phyloP scores from a whole-genome alignment of 1,284 basidiomycete species.

The Coniferiporia weirii region DNA sequence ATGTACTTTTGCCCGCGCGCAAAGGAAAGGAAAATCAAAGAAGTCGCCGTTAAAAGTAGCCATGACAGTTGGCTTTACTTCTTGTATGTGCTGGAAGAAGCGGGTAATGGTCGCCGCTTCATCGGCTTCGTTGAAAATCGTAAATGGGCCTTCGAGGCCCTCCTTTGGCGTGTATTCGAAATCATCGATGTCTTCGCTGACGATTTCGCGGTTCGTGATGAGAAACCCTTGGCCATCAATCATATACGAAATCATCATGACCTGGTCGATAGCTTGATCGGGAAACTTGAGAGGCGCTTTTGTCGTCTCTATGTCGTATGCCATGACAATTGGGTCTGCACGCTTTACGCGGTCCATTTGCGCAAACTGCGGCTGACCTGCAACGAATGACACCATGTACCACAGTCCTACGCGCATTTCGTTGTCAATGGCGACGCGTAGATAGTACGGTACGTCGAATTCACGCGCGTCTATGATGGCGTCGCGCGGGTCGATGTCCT shows the following conservation, averaged over 20 bases:
- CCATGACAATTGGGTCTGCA: slow-evolving; percentile 99
- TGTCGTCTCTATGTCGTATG: slow-evolving; percentile 98
- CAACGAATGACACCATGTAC: slow-evolving; percentile 86
- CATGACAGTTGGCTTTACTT: slow-evolving; percentile 93
- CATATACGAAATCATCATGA: slow-evolving; percentile 99
- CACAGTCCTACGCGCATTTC: slow-evolving; percentile 96
- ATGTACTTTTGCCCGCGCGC: slow-evolving; percentile 79
- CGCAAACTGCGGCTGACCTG: slow-evolving; percentile 75
- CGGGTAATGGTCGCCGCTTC: slow-evolving; percentile 81
- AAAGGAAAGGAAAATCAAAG: slow-evolving; percentile 99
- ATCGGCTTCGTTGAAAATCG: slow-evolving; percentile 91
- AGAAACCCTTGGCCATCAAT: slow-evolving; percentile 94
- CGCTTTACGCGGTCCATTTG: slow-evolving; percentile 91
- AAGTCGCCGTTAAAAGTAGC: slow-evolving; percentile 99
- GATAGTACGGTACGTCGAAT: slow-evolving; percentile 96
- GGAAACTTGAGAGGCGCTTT: slow-evolving; percentile 99
- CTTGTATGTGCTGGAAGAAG: slow-evolving; percentile 93
- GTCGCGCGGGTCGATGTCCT: slow-evolving; percentile 80
- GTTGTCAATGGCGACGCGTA: slow-evolving; percentile 98
- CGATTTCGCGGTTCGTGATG: slow-evolving; percentile 97
- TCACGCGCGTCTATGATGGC: slow-evolving; percentile 93
- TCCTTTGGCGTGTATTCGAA: slow-evolving; percentile 99
- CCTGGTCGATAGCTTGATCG: slow-evolving; percentile 92
- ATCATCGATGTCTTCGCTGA: slow-evolving; percentile 96
- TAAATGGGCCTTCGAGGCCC: slow-evolving; percentile 97